Evolutionary conservation across 257 asterid genomes (phyloP).

Genomic region (Nicotiana attenuata): DNA sequence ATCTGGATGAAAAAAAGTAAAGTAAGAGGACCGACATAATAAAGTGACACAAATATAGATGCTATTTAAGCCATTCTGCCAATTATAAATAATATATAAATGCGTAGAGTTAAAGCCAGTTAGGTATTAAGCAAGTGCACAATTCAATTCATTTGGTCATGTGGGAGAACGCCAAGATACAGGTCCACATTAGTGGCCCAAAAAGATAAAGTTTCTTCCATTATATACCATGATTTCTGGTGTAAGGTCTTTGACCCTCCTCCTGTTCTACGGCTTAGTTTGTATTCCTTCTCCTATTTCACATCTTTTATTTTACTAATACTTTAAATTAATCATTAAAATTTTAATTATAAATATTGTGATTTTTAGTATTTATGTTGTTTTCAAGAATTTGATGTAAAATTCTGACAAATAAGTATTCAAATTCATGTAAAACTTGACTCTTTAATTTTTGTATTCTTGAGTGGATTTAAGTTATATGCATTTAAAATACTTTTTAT

Average conservation of each 20-base stretch:
- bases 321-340: background rate
- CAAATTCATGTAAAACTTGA: no score
- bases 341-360: background rate
- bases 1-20: no score
- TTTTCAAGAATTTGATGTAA: no score
- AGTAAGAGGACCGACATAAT: no score
- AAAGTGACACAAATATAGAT: no score
- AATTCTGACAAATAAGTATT: no score
- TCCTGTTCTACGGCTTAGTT: background rate
- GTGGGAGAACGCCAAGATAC: background rate
- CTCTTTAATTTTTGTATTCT: no score
- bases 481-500: no score
- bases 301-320: background rate
- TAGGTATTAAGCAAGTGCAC: background rate
- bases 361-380: no score
- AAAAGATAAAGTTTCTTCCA: background rate
- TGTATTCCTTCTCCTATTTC: background rate
- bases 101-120: background rate
- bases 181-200: background rate
- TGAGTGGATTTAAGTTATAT: no score
- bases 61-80: no score
- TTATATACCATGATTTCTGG: conserved; percentile 1
- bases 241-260: background rate
- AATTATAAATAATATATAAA: no score
- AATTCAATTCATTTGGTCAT: background rate